Conservation (phyloP, 257 asterid genomes). For the Ehretia macrophylla region DNA sequence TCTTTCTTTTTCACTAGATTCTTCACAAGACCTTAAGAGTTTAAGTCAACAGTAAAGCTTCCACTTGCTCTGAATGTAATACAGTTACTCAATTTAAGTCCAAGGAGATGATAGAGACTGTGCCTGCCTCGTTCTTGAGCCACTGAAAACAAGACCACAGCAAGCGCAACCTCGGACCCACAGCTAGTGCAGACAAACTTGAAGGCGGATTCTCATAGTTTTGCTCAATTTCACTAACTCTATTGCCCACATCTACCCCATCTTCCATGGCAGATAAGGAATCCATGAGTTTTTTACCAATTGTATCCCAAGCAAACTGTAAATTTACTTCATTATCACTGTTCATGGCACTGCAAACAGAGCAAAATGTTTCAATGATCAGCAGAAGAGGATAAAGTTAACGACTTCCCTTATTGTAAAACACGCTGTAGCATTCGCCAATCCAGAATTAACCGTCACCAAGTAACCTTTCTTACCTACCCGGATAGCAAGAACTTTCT, state of each 20-base stretch:
- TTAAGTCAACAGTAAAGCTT: too few relatives aligned
- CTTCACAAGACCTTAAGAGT: too few relatives aligned
- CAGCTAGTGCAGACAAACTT: constrained; percentile 73
- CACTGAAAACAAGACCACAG: constrained; percentile 77
- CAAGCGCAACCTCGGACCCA: constrained; percentile 77
- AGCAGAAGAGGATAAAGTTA: constrained; percentile 1
- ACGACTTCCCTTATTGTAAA: not conserved
- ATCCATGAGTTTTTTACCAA: constrained; percentile 61
- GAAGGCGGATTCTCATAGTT: constrained; percentile 43
- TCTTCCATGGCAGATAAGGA: constrained; percentile 44
- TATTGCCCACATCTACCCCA: constrained; percentile 36
- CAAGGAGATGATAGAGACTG: constrained; percentile 30
- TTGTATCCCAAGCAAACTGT: constrained; percentile 79
- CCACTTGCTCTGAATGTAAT: not conserved
- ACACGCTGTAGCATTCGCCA: not conserved
- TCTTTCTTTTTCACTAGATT: not conserved
- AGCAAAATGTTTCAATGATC: constrained; percentile 11
- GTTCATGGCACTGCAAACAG: constrained; percentile 38
- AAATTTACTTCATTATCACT: constrained; percentile 36
- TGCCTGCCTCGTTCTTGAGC: constrained; percentile 87
- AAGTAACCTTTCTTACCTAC: constrained; percentile 90
- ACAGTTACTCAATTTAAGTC: constrained; percentile 4
- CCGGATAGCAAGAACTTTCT: constrained; percentile 50
- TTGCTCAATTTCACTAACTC: constrained; percentile 34
- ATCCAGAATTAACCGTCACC: constrained; percentile 25